These are phyloP conservation scores for Suillus variegatus DNA, from an alignment of 768 basidiomycete genomes.

Conservation along the genomic window DNA sequence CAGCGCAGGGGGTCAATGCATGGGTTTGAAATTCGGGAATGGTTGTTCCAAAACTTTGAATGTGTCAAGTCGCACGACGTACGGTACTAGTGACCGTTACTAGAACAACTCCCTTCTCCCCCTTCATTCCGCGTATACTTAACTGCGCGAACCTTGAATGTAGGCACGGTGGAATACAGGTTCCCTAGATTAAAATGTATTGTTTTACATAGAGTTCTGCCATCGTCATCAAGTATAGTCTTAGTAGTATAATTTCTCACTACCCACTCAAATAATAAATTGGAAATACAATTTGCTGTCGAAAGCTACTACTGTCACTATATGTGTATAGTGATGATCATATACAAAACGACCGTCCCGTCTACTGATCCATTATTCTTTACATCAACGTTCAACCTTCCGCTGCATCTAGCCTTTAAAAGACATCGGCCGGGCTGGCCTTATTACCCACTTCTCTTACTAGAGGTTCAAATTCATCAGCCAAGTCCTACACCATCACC, in stretches of 20 bases:
- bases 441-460: background rate
- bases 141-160: too few relatives aligned
- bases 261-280: background rate
- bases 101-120: too few relatives aligned
- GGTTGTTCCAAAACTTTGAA: too few relatives aligned
- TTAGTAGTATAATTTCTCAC: background rate
- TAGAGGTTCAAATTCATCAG: background rate
- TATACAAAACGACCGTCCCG: background rate
- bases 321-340: background rate
- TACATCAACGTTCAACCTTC: background rate
- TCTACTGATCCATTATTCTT: background rate
- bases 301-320: background rate
- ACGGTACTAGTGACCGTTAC: too few relatives aligned
- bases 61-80: too few relatives aligned
- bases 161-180: constrained; percentile 6
- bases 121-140: too few relatives aligned
- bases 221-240: background rate
- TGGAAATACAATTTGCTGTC: background rate
- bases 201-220: too few relatives aligned
- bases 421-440: background rate
- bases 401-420: background rate
- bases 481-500: background rate
- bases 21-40: too few relatives aligned
- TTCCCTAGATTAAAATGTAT: too few relatives aligned
- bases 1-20: too few relatives aligned